Evolutionary conservation across 345 rosid genomes (phyloP).

Genomic region (Eucalyptus microcorys): DNA sequence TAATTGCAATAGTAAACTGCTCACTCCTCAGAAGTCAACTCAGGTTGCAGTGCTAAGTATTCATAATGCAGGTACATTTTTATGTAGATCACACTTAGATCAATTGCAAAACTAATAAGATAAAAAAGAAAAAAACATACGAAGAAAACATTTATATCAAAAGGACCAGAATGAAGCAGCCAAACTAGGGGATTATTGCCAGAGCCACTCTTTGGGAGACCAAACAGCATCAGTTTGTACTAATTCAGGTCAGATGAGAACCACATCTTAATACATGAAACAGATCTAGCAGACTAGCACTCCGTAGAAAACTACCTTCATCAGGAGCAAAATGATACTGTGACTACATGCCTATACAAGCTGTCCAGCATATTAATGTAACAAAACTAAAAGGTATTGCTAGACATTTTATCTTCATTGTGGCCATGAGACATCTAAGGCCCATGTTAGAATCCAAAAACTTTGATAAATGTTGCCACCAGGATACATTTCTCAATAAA

Average conservation of each 20-base stretch:
- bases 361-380: neutral
- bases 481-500: neutral
- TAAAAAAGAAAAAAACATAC: neutral
- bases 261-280: neutral
- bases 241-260: neutral
- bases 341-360: neutral
- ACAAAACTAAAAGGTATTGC: neutral
- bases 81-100: neutral
- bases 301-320: neutral
- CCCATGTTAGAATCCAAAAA: neutral
- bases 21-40: neutral
- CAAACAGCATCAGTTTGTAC: neutral
- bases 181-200: neutral
- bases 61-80: neutral
- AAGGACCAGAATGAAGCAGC: neutral
- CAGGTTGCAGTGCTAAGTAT: neutral
- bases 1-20: neutral
- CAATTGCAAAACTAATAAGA: neutral
- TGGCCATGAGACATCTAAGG: neutral
- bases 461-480: neutral
- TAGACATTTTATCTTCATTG: neutral
- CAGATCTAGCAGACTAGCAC: neutral
- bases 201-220: neutral
- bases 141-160: neutral
- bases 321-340: neutral